Evolutionary conservation across 1,284 basidiomycete species (phyloP), one percentile per base, ranked within the genome.

Genomic region (Melampsora larici-populina): DNA sequence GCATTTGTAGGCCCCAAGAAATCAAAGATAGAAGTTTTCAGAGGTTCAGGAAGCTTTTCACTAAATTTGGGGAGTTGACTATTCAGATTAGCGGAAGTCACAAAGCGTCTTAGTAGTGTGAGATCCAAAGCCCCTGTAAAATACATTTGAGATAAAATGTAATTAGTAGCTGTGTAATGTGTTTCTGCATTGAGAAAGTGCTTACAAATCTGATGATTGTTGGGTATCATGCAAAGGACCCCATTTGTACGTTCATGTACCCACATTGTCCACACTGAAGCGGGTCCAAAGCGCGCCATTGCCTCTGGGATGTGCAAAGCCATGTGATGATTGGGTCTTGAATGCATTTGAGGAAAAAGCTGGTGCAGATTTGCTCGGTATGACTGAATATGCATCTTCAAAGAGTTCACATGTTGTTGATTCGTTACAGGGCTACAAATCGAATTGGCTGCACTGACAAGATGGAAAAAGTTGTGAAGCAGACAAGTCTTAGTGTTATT

Each of bases 121-220:
- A 63, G 60, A 24, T 63, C 60, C 60, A 63, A 29, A 33, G 60
- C 60, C n/a, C 60, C 60, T 63, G 60, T 17, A 63, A 18, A 63
- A 36, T 36, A 36, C 36, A 36, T 36, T 36, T 29, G 15, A 63
- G 13, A 63, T 17, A 8, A 29, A 26, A 63, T 17, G 26, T 63
- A 26, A 36, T 36, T 36, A 36, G 36, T 36, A 36, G 36, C 36
- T 4, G 36, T 36, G 36, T 36, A 36, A 36, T 36, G 36, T 36
- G 36, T 36, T 36, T 4, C 9, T 36, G 4, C 36, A 36, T 36
- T 26, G 13, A 15, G 33, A 24, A 63, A 18, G 13, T 13, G 3
- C 60, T 63, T 15, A 63, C 60, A n/a, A 17, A 63, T 29, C 24
- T 63, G 60, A 29, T 33, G 26, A 8, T 18, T 63, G 26, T 26